phyloP scores from a whole-genome alignment of 2,329 filamentous ascomycete genomes.

The Berkeleyomyces basicola region DNA sequence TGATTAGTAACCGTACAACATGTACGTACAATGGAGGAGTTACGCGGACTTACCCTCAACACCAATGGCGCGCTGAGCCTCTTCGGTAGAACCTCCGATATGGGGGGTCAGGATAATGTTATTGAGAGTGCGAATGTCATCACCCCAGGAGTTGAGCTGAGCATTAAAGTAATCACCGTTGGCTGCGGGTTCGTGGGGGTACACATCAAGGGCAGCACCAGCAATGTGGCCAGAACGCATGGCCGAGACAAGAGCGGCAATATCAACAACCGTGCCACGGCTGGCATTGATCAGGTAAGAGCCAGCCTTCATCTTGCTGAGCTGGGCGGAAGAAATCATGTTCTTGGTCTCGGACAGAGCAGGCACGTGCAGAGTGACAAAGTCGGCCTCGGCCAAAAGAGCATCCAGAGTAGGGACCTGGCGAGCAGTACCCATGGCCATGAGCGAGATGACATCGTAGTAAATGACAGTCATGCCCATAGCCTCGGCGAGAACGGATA shows the following conservation, averaged over 20 bases:
- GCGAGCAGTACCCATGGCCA: constrained; percentile 76
- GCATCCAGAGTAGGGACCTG: constrained; percentile 66
- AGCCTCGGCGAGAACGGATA: constrained; percentile 86
- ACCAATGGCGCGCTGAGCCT: constrained; percentile 91
- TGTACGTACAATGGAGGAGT: neutral
- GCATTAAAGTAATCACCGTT: constrained; percentile 93
- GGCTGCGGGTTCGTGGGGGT: constrained; percentile 78
- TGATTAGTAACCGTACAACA: neutral
- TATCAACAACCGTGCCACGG: constrained; percentile 85
- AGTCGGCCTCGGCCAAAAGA: constrained; percentile 68
- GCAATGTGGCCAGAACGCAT: constrained; percentile 76
- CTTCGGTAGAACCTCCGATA: constrained; percentile 94
- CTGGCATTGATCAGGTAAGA: constrained; percentile 94
- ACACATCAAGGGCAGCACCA: constrained; percentile 91
- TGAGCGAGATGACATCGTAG: constrained; percentile 86
- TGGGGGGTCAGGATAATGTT: constrained; percentile 94
- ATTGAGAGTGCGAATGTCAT: constrained; percentile 68
- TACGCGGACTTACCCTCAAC: constrained; percentile 45
- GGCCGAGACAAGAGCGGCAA: constrained; percentile 75
- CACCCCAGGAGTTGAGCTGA: constrained; percentile 65
- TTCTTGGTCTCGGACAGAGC: constrained; percentile 85
- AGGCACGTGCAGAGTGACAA: constrained; percentile 87
- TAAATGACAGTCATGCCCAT: constrained; percentile 99
- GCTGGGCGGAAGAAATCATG: constrained; percentile 66
- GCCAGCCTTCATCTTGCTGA: constrained; percentile 81